A percentile compares a stretch with the other conserved stretches of the same genome.
phyloP scores from a whole-genome alignment of 2,329 filamentous ascomycete species.

The Fusarium verrucosum region DNA sequence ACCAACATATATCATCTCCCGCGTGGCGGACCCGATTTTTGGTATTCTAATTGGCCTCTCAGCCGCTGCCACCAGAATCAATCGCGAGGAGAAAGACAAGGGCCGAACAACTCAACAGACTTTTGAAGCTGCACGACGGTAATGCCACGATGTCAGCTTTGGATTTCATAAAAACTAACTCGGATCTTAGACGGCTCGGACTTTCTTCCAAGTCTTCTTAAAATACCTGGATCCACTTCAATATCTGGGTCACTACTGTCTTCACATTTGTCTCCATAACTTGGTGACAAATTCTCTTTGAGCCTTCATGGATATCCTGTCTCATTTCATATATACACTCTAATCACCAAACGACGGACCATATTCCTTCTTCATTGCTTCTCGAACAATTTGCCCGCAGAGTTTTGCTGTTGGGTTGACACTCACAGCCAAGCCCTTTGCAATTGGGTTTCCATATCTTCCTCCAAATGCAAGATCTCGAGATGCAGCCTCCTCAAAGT shows the following conservation, averaged over 20 bases:
- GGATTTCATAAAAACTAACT: constrained; percentile 6
- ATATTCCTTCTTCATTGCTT: constrained; percentile 76
- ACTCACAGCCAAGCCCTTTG: constrained; percentile 70
- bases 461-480: constrained; percentile 71
- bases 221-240: neutral
- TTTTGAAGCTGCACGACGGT: constrained; percentile 57
- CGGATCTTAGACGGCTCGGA: constrained; percentile 45
- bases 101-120: constrained; percentile 63
- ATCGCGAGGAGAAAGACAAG: constrained; percentile 67
- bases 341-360: constrained; percentile 58
- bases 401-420: constrained; percentile 75
- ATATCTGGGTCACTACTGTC: neutral
- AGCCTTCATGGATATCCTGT: constrained; percentile 3
- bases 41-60: constrained; percentile 65
- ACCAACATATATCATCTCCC: constrained; percentile 69
- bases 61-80: constrained; percentile 66
- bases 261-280: neutral
- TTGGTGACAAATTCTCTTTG: neutral
- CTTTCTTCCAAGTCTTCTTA: constrained; percentile 40
- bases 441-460: constrained; percentile 71
- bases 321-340: constrained; percentile 15
- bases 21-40: constrained; percentile 66
- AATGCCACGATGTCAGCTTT: constrained; percentile 17
- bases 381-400: constrained; percentile 73
- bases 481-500: constrained; percentile 70